A percentile compares a stretch with the other conserved stretches of the same genome.
phyloP scores from a whole-genome alignment of 768 basidiomycete species.

The Russula dissimulans region DNA sequence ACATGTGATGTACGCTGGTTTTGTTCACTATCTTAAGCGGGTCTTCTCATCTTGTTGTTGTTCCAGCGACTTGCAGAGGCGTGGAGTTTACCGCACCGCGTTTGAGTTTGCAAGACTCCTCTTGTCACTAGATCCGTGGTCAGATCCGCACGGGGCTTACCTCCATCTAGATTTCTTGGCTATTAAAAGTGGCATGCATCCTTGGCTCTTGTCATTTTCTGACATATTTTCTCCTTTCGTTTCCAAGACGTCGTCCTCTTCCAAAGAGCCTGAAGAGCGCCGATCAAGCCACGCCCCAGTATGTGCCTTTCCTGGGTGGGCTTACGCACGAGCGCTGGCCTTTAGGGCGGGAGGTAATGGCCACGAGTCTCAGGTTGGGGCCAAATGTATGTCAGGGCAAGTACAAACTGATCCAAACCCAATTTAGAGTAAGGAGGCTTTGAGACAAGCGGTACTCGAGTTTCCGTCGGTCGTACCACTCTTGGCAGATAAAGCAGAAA shows the following conservation, averaged over 20 bases:
- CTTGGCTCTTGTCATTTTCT: slow-evolving; percentile 73
- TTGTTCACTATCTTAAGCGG: no score
- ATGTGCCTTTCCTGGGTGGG: slow-evolving; percentile 67
- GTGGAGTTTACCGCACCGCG: slow-evolving; percentile 82
- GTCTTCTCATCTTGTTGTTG: neutral
- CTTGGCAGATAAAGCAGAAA: slow-evolving; percentile 79
- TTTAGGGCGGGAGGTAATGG: slow-evolving; percentile 33
- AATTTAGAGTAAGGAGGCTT: slow-evolving; percentile 53
- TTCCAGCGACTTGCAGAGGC: slow-evolving; percentile 69
- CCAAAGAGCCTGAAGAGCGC: slow-evolving; percentile 30
- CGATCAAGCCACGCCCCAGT: slow-evolving; percentile 10
- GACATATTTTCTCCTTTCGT: slow-evolving; percentile 33
- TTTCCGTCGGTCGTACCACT: slow-evolving; percentile 80
- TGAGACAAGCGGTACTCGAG: slow-evolving; percentile 61
- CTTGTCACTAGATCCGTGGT: slow-evolving; percentile 73
- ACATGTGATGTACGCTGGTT: slow-evolving; percentile 55
- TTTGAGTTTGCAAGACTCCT: slow-evolving; percentile 89
- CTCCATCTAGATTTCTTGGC: slow-evolving; percentile 82
- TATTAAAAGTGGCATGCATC: slow-evolving; percentile 65
- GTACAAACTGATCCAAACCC: slow-evolving; percentile 29
- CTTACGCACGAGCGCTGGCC: slow-evolving; percentile 62
- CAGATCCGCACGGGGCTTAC: slow-evolving; percentile 82
- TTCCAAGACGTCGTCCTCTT: slow-evolving; percentile 19
- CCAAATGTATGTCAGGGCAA: neutral
- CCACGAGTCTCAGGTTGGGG: slow-evolving; percentile 9